phyloP scores from a whole-genome alignment of 495 filamentous ascomycete species.

The Talaromyces ruber region DNA sequence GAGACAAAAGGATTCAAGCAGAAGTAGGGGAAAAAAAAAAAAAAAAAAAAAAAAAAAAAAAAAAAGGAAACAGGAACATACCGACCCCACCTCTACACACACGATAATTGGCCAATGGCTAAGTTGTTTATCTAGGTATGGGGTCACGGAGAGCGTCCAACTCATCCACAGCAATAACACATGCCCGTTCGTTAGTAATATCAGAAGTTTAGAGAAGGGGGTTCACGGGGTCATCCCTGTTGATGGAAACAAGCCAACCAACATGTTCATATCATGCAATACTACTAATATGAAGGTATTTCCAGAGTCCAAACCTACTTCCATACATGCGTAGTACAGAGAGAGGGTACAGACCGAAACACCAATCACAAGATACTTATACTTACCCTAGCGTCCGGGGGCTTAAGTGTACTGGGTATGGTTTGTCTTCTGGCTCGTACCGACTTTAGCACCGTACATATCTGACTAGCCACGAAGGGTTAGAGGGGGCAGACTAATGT shows the following conservation, averaged over 20 bases:
- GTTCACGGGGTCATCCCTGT: background rate
- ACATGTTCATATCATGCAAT: background rate
- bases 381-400: background rate
- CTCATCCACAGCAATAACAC: background rate
- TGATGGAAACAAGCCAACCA: background rate
- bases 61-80: background rate
- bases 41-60: background rate
- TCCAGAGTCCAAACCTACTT: background rate
- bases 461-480: background rate
- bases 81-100: background rate
- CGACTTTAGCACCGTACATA: slow-evolving; percentile 1
- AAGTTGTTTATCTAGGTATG: background rate
- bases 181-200: background rate
- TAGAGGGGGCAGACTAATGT: background rate
- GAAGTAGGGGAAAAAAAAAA: too few species aligned
- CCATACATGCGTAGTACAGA: too few species aligned
- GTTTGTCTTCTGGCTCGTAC: background rate
- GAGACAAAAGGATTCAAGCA: too few species aligned
- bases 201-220: background rate
- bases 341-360: background rate
- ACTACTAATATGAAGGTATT: background rate
- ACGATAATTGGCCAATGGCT: background rate
- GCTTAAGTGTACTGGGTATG: background rate
- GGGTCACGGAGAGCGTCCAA: background rate
- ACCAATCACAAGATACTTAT: background rate